Conservation (phyloP, 192 early-diverging fungal species). For the Glomus cerebriforme region DNA sequence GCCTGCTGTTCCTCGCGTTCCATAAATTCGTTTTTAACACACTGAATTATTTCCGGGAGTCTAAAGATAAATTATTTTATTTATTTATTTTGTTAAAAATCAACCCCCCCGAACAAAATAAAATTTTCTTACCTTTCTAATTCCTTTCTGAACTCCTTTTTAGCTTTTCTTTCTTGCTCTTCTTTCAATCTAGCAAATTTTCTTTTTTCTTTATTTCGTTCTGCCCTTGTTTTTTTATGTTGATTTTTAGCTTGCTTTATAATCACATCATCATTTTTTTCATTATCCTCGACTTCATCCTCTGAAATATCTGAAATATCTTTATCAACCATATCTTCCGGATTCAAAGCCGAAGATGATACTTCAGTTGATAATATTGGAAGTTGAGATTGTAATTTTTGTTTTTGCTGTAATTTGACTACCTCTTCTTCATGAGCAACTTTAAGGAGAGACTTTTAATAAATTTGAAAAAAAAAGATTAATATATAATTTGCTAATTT, state of each 20-base stretch:
- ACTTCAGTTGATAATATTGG: slow-evolving; percentile 48
- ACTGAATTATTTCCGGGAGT: slow-evolving; percentile 50
- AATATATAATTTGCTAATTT: neutral
- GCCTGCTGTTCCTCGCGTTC: slow-evolving; percentile 39
- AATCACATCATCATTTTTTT: slow-evolving; percentile 18
- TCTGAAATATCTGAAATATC: slow-evolving; percentile 36
- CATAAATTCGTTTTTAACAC: slow-evolving; percentile 43
- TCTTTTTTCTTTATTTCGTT: slow-evolving; percentile 34
- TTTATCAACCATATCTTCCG: slow-evolving; percentile 36
- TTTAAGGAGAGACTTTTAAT: slow-evolving; percentile 48
- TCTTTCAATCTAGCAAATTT: slow-evolving; percentile 24
- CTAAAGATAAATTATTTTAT: slow-evolving; percentile 33
- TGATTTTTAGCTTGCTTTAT: neutral
- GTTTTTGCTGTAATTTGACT: slow-evolving; percentile 39
- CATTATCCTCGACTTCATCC: slow-evolving; percentile 38
- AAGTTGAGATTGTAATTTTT: slow-evolving; percentile 46
- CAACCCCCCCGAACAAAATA: neutral
- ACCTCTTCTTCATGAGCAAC: slow-evolving; percentile 63
- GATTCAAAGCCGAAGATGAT: slow-evolving; percentile 21
- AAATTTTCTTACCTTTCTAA: slow-evolving; percentile 2
- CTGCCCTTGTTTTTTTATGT: slow-evolving; percentile 26
- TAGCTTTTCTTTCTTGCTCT: slow-evolving; percentile 32
- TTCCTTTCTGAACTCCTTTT: slow-evolving; percentile 20
- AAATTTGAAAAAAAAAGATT: neutral
- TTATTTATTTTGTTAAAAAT: slow-evolving; percentile 27